Base-by-base conservation (phyloP, 2,329 filamentous ascomycete species). In the Chaetomium globosum region DNA sequence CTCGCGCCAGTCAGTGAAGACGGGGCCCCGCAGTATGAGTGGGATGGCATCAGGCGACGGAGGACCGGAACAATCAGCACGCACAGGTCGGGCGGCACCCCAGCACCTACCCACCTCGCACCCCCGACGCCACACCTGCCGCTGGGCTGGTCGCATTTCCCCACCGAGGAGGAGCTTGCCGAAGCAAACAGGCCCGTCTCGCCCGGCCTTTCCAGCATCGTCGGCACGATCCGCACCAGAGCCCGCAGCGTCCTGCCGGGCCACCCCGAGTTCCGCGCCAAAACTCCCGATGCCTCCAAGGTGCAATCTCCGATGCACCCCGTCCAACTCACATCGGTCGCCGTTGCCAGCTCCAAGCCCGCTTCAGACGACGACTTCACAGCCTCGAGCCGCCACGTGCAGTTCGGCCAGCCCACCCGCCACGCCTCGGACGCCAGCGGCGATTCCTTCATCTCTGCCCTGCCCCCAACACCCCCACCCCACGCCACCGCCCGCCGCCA, bases 101-200 rank as follows among this genome's bases (percentile, higher is more conserved):
- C 76, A 48, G 73, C 74, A 9, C 74, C 75, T 0, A 77, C 77
- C 70, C 67, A 76, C 51, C 75, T 77, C 57, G 73, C 79, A 23
- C 76, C 78, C 7, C 67, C 73, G 1, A 76, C 74, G 5, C 77
- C 71, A 0, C 91, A 95, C 73, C 91, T 90, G 1, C 93, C 93
- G 0, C 79, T 97, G 9, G 94, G 94, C 56, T 96, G 97, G 91
- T 91, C 92, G 0, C 87, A 86, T 43, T 91, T 97, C 74, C 92
- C 93, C 0, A 83, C 84, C 21, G 85, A 88, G 10, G 84, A 89
- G 23, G 86, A 88, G 61, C 79, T 86, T 12, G 80, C 83, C 39
- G 84, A 85, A 49, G 79, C 83, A 66, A 78, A 85, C 67, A 78
- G 80, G 55, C 81, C 81, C 43, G 77, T 77, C 43, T 80, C 80